These are phyloP conservation scores for Zygoascus ofunaensis DNA, from an alignment of 805 yeast genomes.

Conservation along the genomic window DNA sequence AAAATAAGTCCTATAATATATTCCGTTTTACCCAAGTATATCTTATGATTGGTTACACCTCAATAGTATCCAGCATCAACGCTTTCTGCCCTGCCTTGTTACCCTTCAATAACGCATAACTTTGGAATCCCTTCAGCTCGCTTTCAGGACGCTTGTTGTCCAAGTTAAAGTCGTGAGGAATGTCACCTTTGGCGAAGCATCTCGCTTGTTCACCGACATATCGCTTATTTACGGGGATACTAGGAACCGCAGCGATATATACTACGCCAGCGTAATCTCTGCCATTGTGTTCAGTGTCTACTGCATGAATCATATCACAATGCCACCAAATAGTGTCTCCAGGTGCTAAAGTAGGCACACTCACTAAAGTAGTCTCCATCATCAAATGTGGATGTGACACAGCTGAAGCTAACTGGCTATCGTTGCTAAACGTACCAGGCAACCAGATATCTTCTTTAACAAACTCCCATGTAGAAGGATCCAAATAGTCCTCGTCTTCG, in stretches of 20 bases:
- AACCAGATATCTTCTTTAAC: not conserved
- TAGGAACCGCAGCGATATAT: conserved; percentile 32
- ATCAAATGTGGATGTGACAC: conserved; percentile 31
- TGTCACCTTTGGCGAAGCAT: conserved; percentile 11
- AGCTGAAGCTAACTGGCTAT: conserved; percentile 24
- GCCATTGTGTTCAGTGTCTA: conserved; percentile 33
- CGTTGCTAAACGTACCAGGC: conserved; percentile 10
- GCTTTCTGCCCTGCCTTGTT: not conserved
- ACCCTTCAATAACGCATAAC: not conserved
- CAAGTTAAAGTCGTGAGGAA: conserved; percentile 14
- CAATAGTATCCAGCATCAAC: not conserved
- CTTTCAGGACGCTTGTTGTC: not conserved
- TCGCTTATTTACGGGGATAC: conserved; percentile 14
- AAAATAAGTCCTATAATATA: too few relatives aligned
- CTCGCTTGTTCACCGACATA: conserved; percentile 17
- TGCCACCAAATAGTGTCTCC: conserved; percentile 42
- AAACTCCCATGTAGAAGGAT: conserved; percentile 4
- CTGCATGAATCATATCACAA: conserved; percentile 36
- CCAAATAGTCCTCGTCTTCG: conserved; percentile 19
- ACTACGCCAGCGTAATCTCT: conserved; percentile 32
- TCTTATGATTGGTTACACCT: too few relatives aligned
- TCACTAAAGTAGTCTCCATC: conserved; percentile 26
- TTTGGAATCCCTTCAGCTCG: not conserved
- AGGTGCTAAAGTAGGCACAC: conserved; percentile 33
- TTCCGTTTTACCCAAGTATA: too few relatives aligned